Conservation (phyloP, 179 eudicot species). For the Kewa caespitosa region DNA sequence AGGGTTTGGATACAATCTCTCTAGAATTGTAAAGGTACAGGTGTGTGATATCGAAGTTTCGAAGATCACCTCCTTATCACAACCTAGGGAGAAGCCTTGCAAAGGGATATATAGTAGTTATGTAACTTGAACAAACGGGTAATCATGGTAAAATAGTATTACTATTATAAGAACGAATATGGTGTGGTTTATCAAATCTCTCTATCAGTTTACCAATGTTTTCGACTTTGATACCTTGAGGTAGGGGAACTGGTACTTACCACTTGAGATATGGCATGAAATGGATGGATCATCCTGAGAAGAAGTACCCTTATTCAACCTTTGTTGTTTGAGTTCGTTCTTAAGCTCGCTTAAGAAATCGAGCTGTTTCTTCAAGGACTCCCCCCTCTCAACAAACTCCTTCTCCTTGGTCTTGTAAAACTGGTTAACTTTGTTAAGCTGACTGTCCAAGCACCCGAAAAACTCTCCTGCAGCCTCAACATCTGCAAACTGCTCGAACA, state of each 20-base stretch:
- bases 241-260: slow-evolving; percentile 30
- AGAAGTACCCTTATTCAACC: slow-evolving; percentile 29
- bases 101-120: too few relatives aligned
- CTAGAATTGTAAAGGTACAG: too few relatives aligned
- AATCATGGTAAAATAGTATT: too few relatives aligned
- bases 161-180: too few relatives aligned
- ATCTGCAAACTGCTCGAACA: slow-evolving; percentile 70
- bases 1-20: too few relatives aligned
- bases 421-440: slow-evolving; percentile 91
- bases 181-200: too few relatives aligned
- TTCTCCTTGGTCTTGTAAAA: slow-evolving; percentile 67
- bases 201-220: not conserved
- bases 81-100: too few relatives aligned
- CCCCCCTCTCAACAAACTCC: slow-evolving; percentile 84
- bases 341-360: slow-evolving; percentile 64
- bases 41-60: too few relatives aligned
- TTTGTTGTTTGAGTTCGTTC: slow-evolving; percentile 38
- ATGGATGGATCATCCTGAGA: slow-evolving; percentile 63
- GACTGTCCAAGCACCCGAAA: slow-evolving; percentile 64
- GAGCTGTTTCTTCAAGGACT: slow-evolving; percentile 61
- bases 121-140: too few relatives aligned
- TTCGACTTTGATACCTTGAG: not conserved
- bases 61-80: too few relatives aligned
- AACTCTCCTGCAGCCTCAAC: slow-evolving; percentile 66
- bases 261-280: slow-evolving; percentile 66